Evolutionary conservation across 768 basidiomycete species (phyloP).

Genomic region (Tulasnella sp.): DNA sequence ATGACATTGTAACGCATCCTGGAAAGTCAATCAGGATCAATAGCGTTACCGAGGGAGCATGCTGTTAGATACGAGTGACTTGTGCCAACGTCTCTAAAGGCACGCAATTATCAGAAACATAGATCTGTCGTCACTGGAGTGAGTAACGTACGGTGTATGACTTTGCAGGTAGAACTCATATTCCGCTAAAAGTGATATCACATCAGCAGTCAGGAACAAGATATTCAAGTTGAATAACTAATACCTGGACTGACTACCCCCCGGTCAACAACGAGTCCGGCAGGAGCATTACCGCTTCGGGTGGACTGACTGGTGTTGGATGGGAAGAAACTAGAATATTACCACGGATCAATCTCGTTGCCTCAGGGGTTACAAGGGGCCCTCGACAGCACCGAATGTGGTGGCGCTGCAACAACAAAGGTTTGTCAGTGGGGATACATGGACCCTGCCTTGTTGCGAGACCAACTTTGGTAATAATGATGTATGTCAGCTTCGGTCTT

Average conservation of each 20-base stretch:
- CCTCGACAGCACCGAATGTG: background rate
- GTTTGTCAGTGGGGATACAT: background rate
- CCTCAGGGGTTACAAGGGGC: background rate
- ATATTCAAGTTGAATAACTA: background rate
- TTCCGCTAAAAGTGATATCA: background rate
- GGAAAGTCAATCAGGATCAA: background rate
- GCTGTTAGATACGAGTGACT: background rate
- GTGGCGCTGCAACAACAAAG: background rate
- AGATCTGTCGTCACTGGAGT: background rate
- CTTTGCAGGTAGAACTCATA: conserved; percentile 1
- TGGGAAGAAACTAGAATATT: background rate
- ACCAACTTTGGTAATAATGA: background rate
- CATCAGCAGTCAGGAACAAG: background rate
- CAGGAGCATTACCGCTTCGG: conserved; percentile 1
- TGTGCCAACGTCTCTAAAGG: background rate
- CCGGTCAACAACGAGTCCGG: conserved; percentile 3
- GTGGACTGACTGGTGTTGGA: background rate
- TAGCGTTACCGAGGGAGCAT: background rate
- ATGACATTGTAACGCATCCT: background rate
- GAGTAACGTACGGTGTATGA: background rate
- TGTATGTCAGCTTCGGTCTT: background rate
- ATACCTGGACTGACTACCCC: background rate
- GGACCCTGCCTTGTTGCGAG: background rate
- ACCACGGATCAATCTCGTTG: background rate
- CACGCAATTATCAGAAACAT: background rate